Conservation (phyloP, 768 basidiomycete genomes). For the Crassisporium funariophilum region DNA sequence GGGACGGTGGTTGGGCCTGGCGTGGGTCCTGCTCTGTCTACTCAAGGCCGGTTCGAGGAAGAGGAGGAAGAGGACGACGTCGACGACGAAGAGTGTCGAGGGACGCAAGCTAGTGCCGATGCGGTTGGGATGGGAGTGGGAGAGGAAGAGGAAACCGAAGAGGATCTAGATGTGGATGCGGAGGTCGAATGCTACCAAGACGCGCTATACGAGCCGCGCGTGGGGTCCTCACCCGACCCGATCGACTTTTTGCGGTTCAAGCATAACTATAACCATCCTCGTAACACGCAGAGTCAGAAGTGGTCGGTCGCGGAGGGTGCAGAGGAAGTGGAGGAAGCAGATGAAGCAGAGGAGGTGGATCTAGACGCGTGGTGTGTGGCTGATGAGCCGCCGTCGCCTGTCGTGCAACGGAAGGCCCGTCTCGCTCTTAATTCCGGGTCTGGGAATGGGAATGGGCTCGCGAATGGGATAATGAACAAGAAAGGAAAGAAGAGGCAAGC, state of each 20-base stretch:
- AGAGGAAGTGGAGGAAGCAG: slow-evolving; percentile 13
- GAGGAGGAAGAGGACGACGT: background rate
- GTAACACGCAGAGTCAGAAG: slow-evolving; percentile 17
- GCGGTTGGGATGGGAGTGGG: slow-evolving; percentile 26
- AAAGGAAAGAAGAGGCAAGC: background rate
- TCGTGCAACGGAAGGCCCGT: no score
- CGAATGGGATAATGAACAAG: background rate
- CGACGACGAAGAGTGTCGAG: background rate
- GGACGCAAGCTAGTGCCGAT: no score
- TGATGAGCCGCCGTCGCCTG: slow-evolving; percentile 40
- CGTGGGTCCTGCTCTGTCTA: no score
- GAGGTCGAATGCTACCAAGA: slow-evolving; percentile 22
- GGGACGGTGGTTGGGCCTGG: slow-evolving; percentile 30
- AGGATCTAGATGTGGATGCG: slow-evolving; percentile 3
- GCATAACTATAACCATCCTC: slow-evolving; percentile 17
- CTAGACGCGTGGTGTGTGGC: slow-evolving; percentile 33
- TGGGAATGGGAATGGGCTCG: slow-evolving; percentile 12
- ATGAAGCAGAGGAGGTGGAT: slow-evolving; percentile 3
- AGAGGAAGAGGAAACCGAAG: slow-evolving; percentile 35
- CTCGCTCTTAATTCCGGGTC: no score
- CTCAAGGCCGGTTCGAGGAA: no score
- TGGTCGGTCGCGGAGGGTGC: slow-evolving; percentile 12
- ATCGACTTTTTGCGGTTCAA: slow-evolving; percentile 25
- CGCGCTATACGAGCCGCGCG: slow-evolving; percentile 19
- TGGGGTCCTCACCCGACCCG: slow-evolving; percentile 26